Percentiles rank a stretch among this genome's conserved stretches.
These are phyloP conservation scores for Mycena kentingensis DNA, from an alignment of 768 basidiomycete genomes.

Conservation along the genomic window DNA sequence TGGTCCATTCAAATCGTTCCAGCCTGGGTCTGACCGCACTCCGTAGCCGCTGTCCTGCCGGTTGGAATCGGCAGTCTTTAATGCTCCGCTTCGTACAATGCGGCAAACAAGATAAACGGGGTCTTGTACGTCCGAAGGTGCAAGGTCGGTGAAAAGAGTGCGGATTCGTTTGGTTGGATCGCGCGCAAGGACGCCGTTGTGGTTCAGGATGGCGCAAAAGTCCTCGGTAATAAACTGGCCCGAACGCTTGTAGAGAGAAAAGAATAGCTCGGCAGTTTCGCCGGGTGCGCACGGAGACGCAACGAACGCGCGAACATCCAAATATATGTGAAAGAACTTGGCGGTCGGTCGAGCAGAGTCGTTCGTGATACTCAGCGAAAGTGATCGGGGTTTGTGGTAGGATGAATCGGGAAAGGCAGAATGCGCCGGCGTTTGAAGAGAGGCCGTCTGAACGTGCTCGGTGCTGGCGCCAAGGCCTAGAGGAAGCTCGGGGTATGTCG, in stretches of 20 bases:
- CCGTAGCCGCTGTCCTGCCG: slow-evolving; percentile 50
- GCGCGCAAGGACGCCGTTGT: slow-evolving; percentile 85
- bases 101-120: slow-evolving; percentile 88
- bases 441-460: slow-evolving; percentile 48
- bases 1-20: slow-evolving; percentile 14
- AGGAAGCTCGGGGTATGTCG: slow-evolving; percentile 46
- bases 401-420: slow-evolving; percentile 70
- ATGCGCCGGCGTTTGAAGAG: slow-evolving; percentile 62
- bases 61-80: slow-evolving; percentile 55
- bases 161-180: slow-evolving; percentile 76
- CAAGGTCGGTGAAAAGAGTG: slow-evolving; percentile 90
- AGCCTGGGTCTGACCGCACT: slow-evolving; percentile 11
- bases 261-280: slow-evolving; percentile 91
- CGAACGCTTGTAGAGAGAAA: slow-evolving; percentile 87
- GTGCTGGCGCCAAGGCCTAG: slow-evolving; percentile 44
- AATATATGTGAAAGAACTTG: slow-evolving; percentile 86
- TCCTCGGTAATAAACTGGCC: slow-evolving; percentile 94
- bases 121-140: slow-evolving; percentile 80
- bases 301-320: slow-evolving; percentile 91
- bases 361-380: slow-evolving; percentile 39
- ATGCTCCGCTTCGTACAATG: slow-evolving; percentile 83
- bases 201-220: slow-evolving; percentile 85
- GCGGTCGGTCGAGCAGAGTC: slow-evolving; percentile 44
- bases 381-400: slow-evolving; percentile 41
- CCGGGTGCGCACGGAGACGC: slow-evolving; percentile 88